Percentiles rank a stretch among this genome's conserved stretches.
Conservation (phyloP, 2,329 filamentous ascomycete genomes). For the Claviceps citrina region DNA sequence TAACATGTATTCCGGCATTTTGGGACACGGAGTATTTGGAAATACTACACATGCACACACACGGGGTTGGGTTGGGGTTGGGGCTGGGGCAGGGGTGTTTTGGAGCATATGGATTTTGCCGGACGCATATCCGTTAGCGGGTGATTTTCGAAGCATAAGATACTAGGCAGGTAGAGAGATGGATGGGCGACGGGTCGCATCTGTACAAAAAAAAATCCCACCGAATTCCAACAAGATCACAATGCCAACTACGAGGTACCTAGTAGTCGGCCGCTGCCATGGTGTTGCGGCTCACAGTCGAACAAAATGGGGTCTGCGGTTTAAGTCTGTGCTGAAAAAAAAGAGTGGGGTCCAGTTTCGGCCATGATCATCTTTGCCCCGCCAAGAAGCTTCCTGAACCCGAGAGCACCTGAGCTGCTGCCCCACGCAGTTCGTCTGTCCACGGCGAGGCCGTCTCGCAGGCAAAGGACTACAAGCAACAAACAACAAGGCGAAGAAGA, state of each 20-base stretch:
- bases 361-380: background rate
- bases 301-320: too few relatives aligned
- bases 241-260: too few relatives aligned
- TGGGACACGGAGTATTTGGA: conserved; percentile 3
- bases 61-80: background rate
- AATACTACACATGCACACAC: background rate
- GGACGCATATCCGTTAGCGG: conserved; percentile 1
- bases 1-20: background rate
- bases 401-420: too few relatives aligned
- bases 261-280: background rate
- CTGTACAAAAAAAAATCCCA: conserved; percentile 3
- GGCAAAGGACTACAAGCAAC: background rate
- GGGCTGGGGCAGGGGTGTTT: too few relatives aligned
- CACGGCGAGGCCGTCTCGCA: background rate
- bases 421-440: background rate
- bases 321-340: too few relatives aligned
- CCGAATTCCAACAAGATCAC: too few relatives aligned
- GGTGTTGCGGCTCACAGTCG: too few relatives aligned
- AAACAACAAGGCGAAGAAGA: background rate
- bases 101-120: conserved; percentile 2
- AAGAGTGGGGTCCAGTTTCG: too few relatives aligned
- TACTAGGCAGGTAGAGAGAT: background rate
- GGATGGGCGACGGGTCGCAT: background rate
- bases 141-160: conserved; percentile 2
- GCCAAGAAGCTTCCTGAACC: background rate